Percentiles rank a stretch among this genome's conserved stretches.
Conservation (phyloP, 1,284 basidiomycete genomes). For the Singerocomus rubriflavus region DNA sequence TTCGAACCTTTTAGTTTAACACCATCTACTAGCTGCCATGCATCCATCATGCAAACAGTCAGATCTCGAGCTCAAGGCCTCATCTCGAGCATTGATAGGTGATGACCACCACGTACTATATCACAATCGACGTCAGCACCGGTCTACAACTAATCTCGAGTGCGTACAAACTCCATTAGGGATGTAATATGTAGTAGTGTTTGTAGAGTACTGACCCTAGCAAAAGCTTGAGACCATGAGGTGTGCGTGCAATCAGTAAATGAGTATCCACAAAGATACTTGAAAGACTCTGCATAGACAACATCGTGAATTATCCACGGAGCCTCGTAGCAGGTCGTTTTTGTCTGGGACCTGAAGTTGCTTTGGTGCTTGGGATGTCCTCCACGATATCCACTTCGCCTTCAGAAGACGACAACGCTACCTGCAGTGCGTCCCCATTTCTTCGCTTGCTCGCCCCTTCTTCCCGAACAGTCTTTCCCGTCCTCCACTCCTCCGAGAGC, state of each 20-base stretch:
- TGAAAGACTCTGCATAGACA: constrained; percentile 1
- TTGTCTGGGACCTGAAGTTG: constrained; percentile 6
- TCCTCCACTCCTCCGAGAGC: constrained; percentile 45
- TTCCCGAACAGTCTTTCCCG: constrained; percentile 34
- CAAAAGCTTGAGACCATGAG: not conserved
- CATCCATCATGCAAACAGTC: not conserved
- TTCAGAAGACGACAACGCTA: constrained; percentile 42
- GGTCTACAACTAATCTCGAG: not conserved
- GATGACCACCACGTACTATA: no score
- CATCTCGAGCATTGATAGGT: no score
- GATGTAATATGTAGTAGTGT: constrained; percentile 7
- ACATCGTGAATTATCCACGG: constrained; percentile 25
- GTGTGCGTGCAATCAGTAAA: constrained; percentile 3
- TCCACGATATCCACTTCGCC: constrained; percentile 46
- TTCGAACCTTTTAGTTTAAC: not conserved
- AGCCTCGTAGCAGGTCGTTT: constrained; percentile 21
- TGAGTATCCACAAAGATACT: not conserved
- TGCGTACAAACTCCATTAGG: constrained; percentile 14
- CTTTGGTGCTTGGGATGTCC: constrained; percentile 17
- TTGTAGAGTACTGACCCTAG: constrained; percentile 20
- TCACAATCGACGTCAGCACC: no score
- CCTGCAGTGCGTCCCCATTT: constrained; percentile 18
- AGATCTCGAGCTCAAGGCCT: no score
- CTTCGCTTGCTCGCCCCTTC: constrained; percentile 23
- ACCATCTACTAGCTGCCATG: not conserved